Base-by-base conservation (phyloP, 2,329 filamentous ascomycete genomes). In the Ceratocystis alfenasii region DNA sequence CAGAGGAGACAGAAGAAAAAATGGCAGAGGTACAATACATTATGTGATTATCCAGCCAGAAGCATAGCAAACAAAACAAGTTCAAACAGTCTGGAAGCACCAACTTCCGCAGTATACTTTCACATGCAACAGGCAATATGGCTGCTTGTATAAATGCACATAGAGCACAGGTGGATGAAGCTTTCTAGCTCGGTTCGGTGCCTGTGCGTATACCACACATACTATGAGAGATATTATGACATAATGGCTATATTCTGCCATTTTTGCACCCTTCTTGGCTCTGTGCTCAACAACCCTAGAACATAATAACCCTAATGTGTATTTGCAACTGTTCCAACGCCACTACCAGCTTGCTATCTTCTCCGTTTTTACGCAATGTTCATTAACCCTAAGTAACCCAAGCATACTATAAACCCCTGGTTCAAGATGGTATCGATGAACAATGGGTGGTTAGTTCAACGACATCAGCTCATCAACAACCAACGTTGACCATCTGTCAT, bases 191-290 rank as follows among this genome's bases (percentile, higher is more conserved):
- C 25, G 25, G 15, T 4, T 33, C 6, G 12, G 8, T n/a, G 55
- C 48, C 20, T 30, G 28, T 59, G 25, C 55, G 53, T 59, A 8
- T 5, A 1, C 55, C 4, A 5, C 36, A 15, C 36, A 41, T 41
- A 41, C 36, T 15, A 12, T 17, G 28, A 36, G 55, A 59, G 55
- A 59, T 30, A 59, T 36, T 59, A 59, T 59, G 55, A 59, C 55
- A 59, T 59, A 59, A 59, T 59, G 28, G 55, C 36, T 33, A 8
- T 36, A 20, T 36, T n/a, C 55, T 59, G 55, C 55, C 28, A 12
- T 7, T 12, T 7, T 17, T 25, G 48, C 5, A 12, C 6, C 7
- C 4, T 12, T 28, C 50, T 28, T 28, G 12, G 50, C 22, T 15
- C 30, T 50, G 5, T 41, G 20, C 48, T 53, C 5, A 4, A 0